Evolutionary conservation across 2,329 filamentous ascomycete species (phyloP), one percentile per base, ranked within the genome.

Genomic region (Dryadomyces sulphureus): DNA sequence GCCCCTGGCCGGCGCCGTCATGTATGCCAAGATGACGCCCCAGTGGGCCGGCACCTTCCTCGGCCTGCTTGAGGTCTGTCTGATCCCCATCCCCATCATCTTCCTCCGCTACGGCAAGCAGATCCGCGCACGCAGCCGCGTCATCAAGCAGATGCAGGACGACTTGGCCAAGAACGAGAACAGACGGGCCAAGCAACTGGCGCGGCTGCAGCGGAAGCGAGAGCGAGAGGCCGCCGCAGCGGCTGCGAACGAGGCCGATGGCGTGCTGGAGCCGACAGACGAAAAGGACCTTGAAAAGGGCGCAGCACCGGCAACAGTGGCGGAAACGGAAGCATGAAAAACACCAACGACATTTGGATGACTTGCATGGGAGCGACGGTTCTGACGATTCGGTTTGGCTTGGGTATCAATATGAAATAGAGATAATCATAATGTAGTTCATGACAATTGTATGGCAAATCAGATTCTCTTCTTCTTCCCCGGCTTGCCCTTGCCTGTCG

Each of bases 11-110:
- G 84, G 82, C 0, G 69, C 81, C 0, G 65, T 70, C n/a, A 78
- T 92, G 72, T 89, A 88, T 58, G 55, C 55, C 0, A 65, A 65
- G 0, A 63, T 92, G 16, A 79, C 79, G 0, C 75, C 83, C 1
- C 79, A 83, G 54, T 88, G 82, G 82, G 78, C 82, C 0, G 82
- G 81, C 0, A 86, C 81, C 0, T 63, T 88, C 35, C 63, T 90
- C 5, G 82, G 80, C 0, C 51, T 85, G 43, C 60, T 89, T 5
- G 82, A 88, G 58, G 73, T 83, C 9, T 61, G 68, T 1, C 70
- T 86, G 54, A 79, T 88, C 17, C 84, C 84, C 0, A 87, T 89
- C 44, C 84, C 84, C 0, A 70, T 86, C 47, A 66, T 82, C 1
- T 89, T 90, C 54, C 87, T 84, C 48, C 62, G 61, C 30, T 74